These are phyloP conservation scores for Scheffersomyces cryptocercus DNA, from an alignment of 1,139 yeast genomes.

Conservation along the genomic window DNA sequence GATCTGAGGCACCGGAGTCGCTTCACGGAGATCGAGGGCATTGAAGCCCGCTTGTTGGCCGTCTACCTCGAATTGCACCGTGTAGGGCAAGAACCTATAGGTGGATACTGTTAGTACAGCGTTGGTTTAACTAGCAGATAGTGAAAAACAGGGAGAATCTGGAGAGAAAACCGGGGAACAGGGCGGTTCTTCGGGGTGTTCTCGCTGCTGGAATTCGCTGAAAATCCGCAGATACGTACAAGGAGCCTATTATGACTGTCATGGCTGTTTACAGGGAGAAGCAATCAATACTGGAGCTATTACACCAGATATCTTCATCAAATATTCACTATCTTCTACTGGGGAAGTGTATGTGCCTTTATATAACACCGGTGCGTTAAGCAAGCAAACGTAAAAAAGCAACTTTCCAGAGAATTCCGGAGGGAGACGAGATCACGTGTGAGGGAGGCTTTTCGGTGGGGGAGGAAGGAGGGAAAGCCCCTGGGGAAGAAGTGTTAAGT, in stretches of 20 bases:
- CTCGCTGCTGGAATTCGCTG: neutral
- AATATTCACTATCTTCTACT: too few relatives aligned
- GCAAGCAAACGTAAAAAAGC: too few relatives aligned
- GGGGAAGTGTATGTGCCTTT: neutral
- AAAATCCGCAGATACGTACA: slow-evolving; percentile 43
- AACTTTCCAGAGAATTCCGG: too few relatives aligned
- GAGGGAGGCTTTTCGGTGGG: too few relatives aligned
- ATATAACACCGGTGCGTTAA: neutral
- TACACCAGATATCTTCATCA: too few relatives aligned
- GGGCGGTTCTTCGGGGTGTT: neutral
- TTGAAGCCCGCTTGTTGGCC: slow-evolving; percentile 5
- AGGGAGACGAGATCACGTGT: too few relatives aligned
- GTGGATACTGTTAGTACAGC: slow-evolving; percentile 18
- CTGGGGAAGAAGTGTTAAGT: too few relatives aligned
- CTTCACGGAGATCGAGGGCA: neutral
- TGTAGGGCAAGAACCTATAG: slow-evolving; percentile 64
- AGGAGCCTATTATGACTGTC: slow-evolving; percentile 63
- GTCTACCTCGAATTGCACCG: slow-evolving; percentile 66
- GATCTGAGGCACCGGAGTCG: neutral
- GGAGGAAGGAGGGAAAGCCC: too few relatives aligned
- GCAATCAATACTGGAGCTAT: too few relatives aligned
- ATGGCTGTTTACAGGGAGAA: slow-evolving; percentile 20
- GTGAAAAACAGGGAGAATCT: neutral
- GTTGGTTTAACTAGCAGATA: neutral
- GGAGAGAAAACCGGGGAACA: neutral